Conservation (phyloP, 805 yeast species). For the Isabelozyma gotoi region DNA sequence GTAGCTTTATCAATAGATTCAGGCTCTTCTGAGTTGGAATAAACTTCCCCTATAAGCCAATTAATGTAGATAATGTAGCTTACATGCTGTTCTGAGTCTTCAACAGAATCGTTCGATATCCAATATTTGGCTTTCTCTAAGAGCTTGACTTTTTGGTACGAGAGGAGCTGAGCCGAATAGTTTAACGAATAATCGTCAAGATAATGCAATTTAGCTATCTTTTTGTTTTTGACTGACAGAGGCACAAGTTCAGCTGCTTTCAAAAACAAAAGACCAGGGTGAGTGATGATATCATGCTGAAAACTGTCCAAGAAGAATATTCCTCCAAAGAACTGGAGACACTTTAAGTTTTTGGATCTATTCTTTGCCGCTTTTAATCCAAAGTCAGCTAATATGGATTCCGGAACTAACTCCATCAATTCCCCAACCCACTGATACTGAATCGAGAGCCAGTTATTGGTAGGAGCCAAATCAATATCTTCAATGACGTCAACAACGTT, state of each 20-base stretch:
- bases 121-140: conserved; percentile 28
- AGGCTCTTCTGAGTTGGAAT: conserved; percentile 15
- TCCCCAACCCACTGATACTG: conserved; percentile 70
- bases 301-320: conserved; percentile 22
- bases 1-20: conserved; percentile 14
- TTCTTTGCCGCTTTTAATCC: conserved; percentile 13
- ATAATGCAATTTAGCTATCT: conserved; percentile 1
- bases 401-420: conserved; percentile 49
- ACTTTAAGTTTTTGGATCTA: conserved; percentile 9
- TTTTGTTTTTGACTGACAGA: not conserved
- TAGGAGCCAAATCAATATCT: conserved; percentile 11
- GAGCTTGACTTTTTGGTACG: conserved; percentile 25
- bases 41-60: conserved; percentile 53
- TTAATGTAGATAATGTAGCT: conserved; percentile 30
- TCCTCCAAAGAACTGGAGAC: conserved; percentile 31
- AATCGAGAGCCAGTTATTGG: conserved; percentile 52
- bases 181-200: conserved; percentile 18
- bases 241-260: conserved; percentile 15
- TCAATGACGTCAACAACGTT: conserved; percentile 42
- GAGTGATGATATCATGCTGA: conserved; percentile 22
- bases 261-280: conserved; percentile 28
- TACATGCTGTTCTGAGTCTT: not conserved
- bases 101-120: not conserved
- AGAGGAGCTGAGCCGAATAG: conserved; percentile 9
- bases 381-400: conserved; percentile 24